Conservation (phyloP, 1,139 yeast species). For the Yamadazyma kanchanaburiensis region DNA sequence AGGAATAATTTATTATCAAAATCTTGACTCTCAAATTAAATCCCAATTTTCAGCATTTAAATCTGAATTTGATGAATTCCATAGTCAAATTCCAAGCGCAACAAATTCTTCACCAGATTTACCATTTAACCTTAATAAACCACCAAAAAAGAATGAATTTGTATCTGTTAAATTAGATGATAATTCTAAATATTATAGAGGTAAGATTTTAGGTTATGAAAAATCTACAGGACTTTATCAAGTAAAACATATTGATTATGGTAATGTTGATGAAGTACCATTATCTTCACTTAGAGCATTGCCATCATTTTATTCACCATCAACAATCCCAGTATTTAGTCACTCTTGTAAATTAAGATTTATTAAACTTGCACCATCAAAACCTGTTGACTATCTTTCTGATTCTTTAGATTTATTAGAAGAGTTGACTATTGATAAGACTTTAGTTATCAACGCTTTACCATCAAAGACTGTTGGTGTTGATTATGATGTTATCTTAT, state of each 20-base stretch:
- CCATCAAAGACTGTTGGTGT: slow-evolving; percentile 35
- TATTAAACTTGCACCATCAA: slow-evolving; percentile 57
- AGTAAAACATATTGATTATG: slow-evolving; percentile 65
- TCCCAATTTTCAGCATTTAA: slow-evolving; percentile 41
- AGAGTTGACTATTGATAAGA: slow-evolving; percentile 51
- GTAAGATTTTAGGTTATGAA: slow-evolving; percentile 51
- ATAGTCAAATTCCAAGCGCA: slow-evolving; percentile 38
- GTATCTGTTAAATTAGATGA: slow-evolving; percentile 58
- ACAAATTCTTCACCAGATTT: slow-evolving; percentile 37
- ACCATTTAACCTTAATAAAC: slow-evolving; percentile 41
- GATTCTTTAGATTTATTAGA: slow-evolving; percentile 59
- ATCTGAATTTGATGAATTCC: slow-evolving; percentile 44
- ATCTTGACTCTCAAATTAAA: slow-evolving; percentile 32
- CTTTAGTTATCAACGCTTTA: slow-evolving; percentile 56
- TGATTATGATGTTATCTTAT: slow-evolving; percentile 52
- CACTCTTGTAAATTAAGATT: slow-evolving; percentile 54
- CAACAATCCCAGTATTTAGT: slow-evolving; percentile 53
- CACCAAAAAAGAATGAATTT: slow-evolving; percentile 55
- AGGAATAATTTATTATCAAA: slow-evolving; percentile 57
- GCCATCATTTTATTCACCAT: slow-evolving; percentile 48
- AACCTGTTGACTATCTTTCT: slow-evolving; percentile 55
- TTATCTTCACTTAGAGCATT: slow-evolving; percentile 48
- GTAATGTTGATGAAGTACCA: slow-evolving; percentile 52
- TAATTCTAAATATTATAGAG: slow-evolving; percentile 60
- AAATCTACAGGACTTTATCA: slow-evolving; percentile 43